Percentiles rank a stretch among this genome's conserved stretches.
Evolutionary conservation across 2,329 filamentous ascomycete genomes (phyloP).

Genomic region (Pseudogymnoascus verrucosus): DNA sequence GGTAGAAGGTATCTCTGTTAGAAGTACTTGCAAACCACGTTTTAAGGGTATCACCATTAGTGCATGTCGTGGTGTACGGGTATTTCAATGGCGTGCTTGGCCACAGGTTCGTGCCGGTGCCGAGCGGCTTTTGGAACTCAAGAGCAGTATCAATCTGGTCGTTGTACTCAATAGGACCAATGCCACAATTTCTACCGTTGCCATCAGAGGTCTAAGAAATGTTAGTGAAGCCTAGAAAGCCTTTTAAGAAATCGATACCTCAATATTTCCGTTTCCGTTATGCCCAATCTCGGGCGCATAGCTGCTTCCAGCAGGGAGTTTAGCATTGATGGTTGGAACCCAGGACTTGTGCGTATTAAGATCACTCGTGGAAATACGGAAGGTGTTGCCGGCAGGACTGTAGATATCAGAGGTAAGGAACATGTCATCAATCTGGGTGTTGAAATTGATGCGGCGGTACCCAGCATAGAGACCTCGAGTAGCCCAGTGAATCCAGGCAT

Average conservation of each 20-base stretch:
- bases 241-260: constrained; percentile 15
- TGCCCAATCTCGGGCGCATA: constrained; percentile 48
- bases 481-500: constrained; percentile 55
- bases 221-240: constrained; percentile 11
- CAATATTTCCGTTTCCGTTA: constrained; percentile 48
- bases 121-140: constrained; percentile 39
- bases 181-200: constrained; percentile 16
- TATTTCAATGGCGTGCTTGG: constrained; percentile 26
- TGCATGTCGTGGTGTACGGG: constrained; percentile 32
- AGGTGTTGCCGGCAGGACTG: constrained; percentile 38
- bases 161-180: constrained; percentile 36
- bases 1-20: constrained; percentile 47
- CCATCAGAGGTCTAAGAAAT: background rate
- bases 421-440: constrained; percentile 48
- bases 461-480: constrained; percentile 44
- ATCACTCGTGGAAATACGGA: constrained; percentile 41
- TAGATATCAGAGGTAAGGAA: constrained; percentile 46
- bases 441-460: constrained; percentile 21
- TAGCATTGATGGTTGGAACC: constrained; percentile 34
- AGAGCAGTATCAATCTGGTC: constrained; percentile 38
- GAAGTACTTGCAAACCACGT: constrained; percentile 43
- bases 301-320: constrained; percentile 42
- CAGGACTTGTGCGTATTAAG: constrained; percentile 39
- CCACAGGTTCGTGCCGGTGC: constrained; percentile 43
- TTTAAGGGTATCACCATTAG: constrained; percentile 40